Evolutionary conservation across 2,329 filamentous ascomycete species (phyloP).

Genomic region (Chrysosporium queenslandicum): DNA sequence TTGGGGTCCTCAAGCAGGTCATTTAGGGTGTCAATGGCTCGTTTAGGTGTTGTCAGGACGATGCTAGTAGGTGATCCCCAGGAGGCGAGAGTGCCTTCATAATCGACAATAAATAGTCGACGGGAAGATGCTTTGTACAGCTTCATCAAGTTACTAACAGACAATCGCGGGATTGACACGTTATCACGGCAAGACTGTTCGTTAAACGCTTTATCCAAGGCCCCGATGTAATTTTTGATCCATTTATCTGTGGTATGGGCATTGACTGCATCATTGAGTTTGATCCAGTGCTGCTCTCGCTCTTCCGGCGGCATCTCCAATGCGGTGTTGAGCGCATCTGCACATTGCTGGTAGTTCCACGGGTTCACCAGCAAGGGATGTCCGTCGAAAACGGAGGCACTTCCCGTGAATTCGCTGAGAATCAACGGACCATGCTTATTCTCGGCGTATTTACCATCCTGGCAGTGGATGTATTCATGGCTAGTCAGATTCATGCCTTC

Average conservation of each 20-base stretch:
- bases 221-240: constrained; percentile 64
- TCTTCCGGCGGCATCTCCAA: constrained; percentile 70
- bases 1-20: constrained; percentile 68
- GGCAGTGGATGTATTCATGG: constrained; percentile 87
- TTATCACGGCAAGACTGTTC: constrained; percentile 79
- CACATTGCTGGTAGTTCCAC: constrained; percentile 85
- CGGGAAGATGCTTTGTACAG: constrained; percentile 57
- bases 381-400: constrained; percentile 70
- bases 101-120: constrained; percentile 81
- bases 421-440: constrained; percentile 85
- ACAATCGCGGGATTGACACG: constrained; percentile 75
- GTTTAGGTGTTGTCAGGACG: constrained; percentile 74
- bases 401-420: constrained; percentile 89
- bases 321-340: constrained; percentile 72
- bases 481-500: constrained; percentile 97
- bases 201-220: constrained; percentile 65
- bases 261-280: constrained; percentile 62
- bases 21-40: constrained; percentile 70
- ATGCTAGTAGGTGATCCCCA: constrained; percentile 78
- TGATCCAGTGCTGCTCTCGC: constrained; percentile 62
- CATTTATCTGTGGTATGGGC: constrained; percentile 77
- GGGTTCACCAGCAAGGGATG: constrained; percentile 82
- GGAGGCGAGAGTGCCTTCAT: constrained; percentile 82
- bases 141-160: constrained; percentile 52
- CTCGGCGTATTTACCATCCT: constrained; percentile 63